A percentile compares a stretch with the other conserved stretches of the same genome.
phyloP scores from a whole-genome alignment of 495 filamentous ascomycete species.

The Talaromyces stipitatus region DNA sequence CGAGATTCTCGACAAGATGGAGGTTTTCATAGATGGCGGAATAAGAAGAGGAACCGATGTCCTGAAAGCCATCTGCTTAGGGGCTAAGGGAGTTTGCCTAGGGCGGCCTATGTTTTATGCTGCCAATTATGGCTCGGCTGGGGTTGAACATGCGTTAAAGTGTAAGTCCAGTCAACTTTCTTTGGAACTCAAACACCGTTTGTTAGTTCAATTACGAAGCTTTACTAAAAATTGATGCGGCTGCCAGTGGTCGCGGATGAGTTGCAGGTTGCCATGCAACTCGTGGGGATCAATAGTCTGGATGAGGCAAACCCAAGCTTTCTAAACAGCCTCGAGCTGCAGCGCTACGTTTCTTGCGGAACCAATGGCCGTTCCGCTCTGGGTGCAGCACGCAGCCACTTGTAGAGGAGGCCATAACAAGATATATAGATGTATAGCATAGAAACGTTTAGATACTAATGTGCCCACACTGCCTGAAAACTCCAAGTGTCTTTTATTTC shows the following conservation, averaged over 20 bases:
- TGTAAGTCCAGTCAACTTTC: too few species aligned
- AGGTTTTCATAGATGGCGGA: constrained; percentile 90
- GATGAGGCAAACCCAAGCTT: constrained; percentile 6
- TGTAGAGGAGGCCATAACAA: too few species aligned
- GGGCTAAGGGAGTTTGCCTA: constrained; percentile 78
- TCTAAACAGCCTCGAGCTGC: too few species aligned
- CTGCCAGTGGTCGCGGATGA: constrained; percentile 1
- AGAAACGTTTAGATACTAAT: too few species aligned
- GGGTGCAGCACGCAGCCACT: too few species aligned
- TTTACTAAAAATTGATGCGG: background rate
- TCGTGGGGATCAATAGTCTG: background rate
- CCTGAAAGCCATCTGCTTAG: constrained; percentile 80
- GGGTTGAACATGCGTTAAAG: background rate
- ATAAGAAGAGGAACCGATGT: constrained; percentile 87
- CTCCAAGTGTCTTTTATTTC: too few species aligned
- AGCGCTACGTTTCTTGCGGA: too few species aligned
- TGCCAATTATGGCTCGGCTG: background rate
- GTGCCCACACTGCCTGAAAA: too few species aligned
- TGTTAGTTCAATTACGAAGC: background rate
- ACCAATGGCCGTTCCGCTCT: too few species aligned
- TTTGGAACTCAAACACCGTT: too few species aligned
- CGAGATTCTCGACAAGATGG: constrained; percentile 52
- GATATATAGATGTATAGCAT: too few species aligned
- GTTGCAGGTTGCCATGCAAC: background rate
- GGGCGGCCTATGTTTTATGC: constrained; percentile 39